A percentile compares a stretch with the other conserved stretches of the same genome.
phyloP scores from a whole-genome alignment of 2,329 filamentous ascomycete species.

The Talaromyces sp. region DNA sequence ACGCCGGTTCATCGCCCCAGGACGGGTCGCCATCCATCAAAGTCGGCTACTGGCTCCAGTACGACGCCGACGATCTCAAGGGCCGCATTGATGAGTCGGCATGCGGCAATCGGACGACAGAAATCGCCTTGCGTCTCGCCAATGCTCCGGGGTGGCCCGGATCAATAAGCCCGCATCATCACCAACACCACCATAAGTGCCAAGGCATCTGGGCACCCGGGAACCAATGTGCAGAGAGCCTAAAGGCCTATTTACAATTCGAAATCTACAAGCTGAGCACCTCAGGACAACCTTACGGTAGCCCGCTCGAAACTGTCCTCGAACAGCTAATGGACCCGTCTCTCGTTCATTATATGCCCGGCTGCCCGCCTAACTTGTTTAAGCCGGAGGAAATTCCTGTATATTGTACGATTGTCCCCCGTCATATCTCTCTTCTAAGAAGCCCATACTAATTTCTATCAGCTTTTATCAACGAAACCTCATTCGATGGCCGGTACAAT shows the following conservation, averaged over 20 bases:
- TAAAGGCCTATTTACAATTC: conserved; percentile 24
- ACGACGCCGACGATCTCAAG: conserved; percentile 23
- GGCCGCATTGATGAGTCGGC: conserved; percentile 17
- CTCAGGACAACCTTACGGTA: conserved; percentile 22
- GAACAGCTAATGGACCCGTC: conserved; percentile 20
- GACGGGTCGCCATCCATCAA: conserved; percentile 27
- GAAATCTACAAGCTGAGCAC: conserved; percentile 23
- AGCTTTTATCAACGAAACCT: conserved; percentile 29
- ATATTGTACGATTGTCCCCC: conserved; percentile 21
- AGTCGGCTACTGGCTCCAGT: conserved; percentile 32
- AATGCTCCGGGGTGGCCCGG: conserved; percentile 31
- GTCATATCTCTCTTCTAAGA: neutral
- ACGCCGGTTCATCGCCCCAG: conserved; percentile 16
- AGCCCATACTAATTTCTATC: neutral
- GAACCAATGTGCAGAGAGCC: conserved; percentile 23
- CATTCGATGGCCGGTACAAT: conserved; percentile 12
- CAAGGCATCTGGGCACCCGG: conserved; percentile 30
- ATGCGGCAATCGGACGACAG: conserved; percentile 30
- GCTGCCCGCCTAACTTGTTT: conserved; percentile 27
- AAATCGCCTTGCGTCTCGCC: conserved; percentile 31
- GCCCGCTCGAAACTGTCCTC: conserved; percentile 26
- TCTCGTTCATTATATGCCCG: conserved; percentile 16
- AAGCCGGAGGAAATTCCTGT: conserved; percentile 29
- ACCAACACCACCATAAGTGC: conserved; percentile 30
- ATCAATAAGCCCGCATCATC: neutral